These are phyloP conservation scores for Cryphonectria carpinicola DNA, from an alignment of 2,329 filamentous ascomycete genomes.

Conservation along the genomic window DNA sequence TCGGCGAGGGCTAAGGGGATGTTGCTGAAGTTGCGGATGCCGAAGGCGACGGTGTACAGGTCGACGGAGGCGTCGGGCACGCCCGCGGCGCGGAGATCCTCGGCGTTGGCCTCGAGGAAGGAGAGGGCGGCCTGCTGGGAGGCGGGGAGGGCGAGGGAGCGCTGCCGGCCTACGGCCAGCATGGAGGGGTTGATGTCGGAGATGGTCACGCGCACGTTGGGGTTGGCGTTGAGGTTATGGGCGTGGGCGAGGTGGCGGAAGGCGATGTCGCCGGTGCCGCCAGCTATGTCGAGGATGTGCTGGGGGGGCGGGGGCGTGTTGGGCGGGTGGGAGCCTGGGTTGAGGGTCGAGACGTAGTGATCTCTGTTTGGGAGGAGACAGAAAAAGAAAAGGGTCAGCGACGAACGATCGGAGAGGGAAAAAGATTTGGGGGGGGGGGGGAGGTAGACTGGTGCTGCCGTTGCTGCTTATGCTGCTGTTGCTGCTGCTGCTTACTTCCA, in stretches of 20 bases:
- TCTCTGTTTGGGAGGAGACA: conserved; percentile 54
- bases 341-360: conserved; percentile 89
- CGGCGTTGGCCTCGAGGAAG: conserved; percentile 91
- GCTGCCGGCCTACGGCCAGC: conserved; percentile 53
- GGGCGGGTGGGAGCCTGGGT: conserved; percentile 69
- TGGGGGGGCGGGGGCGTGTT: conserved; percentile 52
- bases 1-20: conserved; percentile 82
- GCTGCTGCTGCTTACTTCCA: conserved; percentile 70
- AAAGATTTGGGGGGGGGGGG: not conserved
- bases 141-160: conserved; percentile 40
- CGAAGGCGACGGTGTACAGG: conserved; percentile 96
- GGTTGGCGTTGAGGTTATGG: conserved; percentile 74
- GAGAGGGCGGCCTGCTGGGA: conserved; percentile 49
- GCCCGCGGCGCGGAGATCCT: conserved; percentile 62
- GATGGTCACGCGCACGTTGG: conserved; percentile 47
- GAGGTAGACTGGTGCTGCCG: not conserved
- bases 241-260: conserved; percentile 94
- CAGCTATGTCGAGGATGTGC: conserved; percentile 92
- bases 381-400: conserved; percentile 17
- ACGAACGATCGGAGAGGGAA: no score
- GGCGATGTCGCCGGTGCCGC: conserved; percentile 96
- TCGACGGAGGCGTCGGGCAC: conserved; percentile 78
- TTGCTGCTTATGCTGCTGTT: conserved; percentile 38
- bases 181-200: conserved; percentile 49
- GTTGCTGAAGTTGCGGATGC: conserved; percentile 95